Evolutionary conservation across 768 basidiomycete genomes (phyloP), one percentile per base, ranked within the genome.

Genomic region (Phanerochaete sordida): DNA sequence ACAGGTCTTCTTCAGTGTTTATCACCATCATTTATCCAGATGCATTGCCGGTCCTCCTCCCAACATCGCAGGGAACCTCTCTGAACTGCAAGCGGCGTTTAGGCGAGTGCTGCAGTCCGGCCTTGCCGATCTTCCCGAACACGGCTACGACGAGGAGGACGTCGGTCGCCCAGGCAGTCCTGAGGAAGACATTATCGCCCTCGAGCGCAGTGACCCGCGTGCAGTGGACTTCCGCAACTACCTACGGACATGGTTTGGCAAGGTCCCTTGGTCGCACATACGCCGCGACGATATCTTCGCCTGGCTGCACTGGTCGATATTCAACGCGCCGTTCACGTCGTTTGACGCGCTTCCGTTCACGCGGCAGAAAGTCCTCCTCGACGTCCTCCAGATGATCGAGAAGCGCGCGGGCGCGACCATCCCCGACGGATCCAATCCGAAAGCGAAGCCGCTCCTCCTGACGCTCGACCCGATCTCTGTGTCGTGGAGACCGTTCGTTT

Each of bases 271-370:
- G 89, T 86, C 86, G 0, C 76, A 81, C 13, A 81, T 96, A 59
- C 84, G 78, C 46, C 78, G 76, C 19, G 75, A 81, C 39, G 84
- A 93, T 69, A 74, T 92, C 58, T 79, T 79, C 44, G 76, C 82
- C 60, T 95, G 92, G 90, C 75, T 96, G 30, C 86, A 91, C 58
- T 95, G 93, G 93, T 81, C 84, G 24, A 86, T 90, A 67, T 95
- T 86, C 72, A 88, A 88, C 68, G 76, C 81, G 4, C 77, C 84
- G 39, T 75, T 90, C 31, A 86, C 87, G 16, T 68, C 81, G 6
- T 68, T 74, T 4, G 78, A 84, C 12, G 56, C 71, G 28, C 70
- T 91, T 19, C 73, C 84, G 1, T 70, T 75, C 12, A 61, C 74
- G 2, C 83, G 84, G 52, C 76, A 73, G 28, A 70, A 69, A 7